phyloP scores from a whole-genome alignment of 192 early-diverging fungal species.

The Backusella luteola region DNA sequence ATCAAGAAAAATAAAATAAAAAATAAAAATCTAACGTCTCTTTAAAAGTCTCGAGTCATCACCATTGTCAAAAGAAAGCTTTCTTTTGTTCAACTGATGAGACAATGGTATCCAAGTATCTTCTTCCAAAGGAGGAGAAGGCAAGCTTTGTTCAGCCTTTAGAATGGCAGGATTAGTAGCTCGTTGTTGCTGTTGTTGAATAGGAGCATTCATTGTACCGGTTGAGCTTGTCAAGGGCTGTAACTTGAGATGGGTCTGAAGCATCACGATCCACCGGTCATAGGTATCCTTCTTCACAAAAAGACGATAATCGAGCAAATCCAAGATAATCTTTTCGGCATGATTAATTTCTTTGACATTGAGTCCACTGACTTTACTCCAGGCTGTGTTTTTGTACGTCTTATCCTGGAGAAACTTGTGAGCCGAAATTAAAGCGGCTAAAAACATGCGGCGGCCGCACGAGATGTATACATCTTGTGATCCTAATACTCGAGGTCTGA shows the following conservation, averaged over 20 bases:
- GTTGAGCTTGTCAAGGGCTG: conserved; percentile 7
- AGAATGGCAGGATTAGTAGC: background rate
- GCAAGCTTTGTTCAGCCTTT: background rate
- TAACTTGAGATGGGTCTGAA: conserved; percentile 30
- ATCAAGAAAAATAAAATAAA: background rate
- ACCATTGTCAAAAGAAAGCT: background rate
- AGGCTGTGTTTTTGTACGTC: conserved; percentile 83
- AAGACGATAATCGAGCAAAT: conserved; percentile 77
- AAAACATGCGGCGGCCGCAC: conserved; percentile 81
- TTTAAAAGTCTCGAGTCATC: background rate
- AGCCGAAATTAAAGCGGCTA: conserved; percentile 80
- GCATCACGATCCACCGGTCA: conserved; percentile 36
- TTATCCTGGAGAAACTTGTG: conserved; percentile 89
- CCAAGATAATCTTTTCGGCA: conserved; percentile 78
- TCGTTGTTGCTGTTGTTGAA: background rate
- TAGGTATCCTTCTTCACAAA: conserved; percentile 50
- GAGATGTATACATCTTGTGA: conserved; percentile 41
- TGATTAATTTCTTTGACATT: conserved; percentile 76
- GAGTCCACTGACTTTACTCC: conserved; percentile 88
- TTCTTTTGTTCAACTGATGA: background rate
- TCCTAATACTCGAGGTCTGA: conserved; percentile 22
- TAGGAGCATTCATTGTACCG: background rate
- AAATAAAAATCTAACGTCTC: background rate
- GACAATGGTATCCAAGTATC: conserved; percentile 2
- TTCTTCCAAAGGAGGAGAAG: conserved; percentile 3